A percentile compares a stretch with the other conserved stretches of the same genome.
phyloP scores from a whole-genome alignment of 306 rosid genomes.

The Pterocarpus macrocarpus region DNA sequence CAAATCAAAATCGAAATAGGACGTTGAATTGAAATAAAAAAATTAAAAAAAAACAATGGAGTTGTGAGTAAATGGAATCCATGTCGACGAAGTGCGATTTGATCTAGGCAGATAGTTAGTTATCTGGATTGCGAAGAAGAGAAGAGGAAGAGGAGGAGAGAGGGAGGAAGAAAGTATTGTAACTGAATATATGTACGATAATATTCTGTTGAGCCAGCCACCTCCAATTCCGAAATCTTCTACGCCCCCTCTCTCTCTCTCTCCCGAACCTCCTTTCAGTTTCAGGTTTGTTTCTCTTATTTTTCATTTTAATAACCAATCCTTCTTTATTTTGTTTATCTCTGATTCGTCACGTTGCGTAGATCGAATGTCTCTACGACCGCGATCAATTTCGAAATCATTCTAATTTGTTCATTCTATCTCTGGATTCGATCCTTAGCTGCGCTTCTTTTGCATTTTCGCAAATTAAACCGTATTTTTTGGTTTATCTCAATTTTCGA shows the following conservation, averaged over 20 bases:
- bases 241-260: conserved; percentile 28
- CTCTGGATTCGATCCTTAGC: conserved; percentile 32
- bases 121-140: background rate
- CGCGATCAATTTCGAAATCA: background rate
- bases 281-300: conserved; percentile 44
- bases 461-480: background rate
- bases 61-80: background rate
- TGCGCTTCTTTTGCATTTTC: conserved; percentile 10
- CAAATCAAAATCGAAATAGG: conserved; percentile 3
- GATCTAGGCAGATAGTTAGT: background rate
- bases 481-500: conserved; percentile 14
- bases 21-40: conserved; percentile 7
- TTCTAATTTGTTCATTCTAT: background rate
- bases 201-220: conserved; percentile 30
- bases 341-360: conserved; percentile 3
- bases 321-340: background rate
- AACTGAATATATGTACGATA: background rate
- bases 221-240: conserved; percentile 23
- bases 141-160: conserved; percentile 1
- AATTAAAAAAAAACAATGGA: background rate
- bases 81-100: background rate
- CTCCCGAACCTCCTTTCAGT: background rate
- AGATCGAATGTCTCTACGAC: conserved; percentile 23
- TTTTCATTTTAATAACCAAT: background rate
- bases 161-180: background rate